These are phyloP conservation scores for Clonostachys rhizophaga DNA, from an alignment of 2,329 filamentous ascomycete genomes.

Conservation along the genomic window DNA sequence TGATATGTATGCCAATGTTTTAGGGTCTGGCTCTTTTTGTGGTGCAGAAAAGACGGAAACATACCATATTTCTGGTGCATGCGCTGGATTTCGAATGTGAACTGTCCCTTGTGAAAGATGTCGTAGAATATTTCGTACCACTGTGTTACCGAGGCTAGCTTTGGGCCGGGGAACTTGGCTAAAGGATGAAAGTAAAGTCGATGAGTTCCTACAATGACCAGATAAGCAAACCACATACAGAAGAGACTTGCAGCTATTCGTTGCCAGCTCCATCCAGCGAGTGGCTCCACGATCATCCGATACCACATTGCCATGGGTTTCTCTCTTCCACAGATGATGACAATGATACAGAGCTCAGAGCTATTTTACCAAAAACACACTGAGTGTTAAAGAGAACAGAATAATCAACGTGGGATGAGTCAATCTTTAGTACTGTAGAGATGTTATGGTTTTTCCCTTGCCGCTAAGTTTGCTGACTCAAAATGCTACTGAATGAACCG, in stretches of 20 bases:
- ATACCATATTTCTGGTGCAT: conserved; percentile 4
- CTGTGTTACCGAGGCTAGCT: conserved; percentile 3
- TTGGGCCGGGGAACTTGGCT: conserved; percentile 6
- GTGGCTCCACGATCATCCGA: too few relatives aligned
- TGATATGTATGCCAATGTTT: too few relatives aligned
- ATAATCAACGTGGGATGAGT: too few relatives aligned
- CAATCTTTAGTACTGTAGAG: too few relatives aligned
- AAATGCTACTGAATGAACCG: too few relatives aligned
- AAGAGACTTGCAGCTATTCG: not conserved
- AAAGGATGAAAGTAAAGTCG: conserved; percentile 5
- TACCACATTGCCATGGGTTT: too few relatives aligned
- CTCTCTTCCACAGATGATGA: too few relatives aligned
- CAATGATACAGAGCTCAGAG: too few relatives aligned
- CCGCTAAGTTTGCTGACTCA: too few relatives aligned
- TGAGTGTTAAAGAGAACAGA: too few relatives aligned
- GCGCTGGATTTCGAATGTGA: conserved; percentile 1
- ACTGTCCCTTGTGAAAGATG: not conserved
- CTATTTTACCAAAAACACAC: too few relatives aligned
- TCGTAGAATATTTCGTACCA: conserved; percentile 4
- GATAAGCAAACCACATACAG: not conserved
- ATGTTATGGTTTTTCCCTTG: too few relatives aligned
- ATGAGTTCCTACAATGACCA: conserved; percentile 3
- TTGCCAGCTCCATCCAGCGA: not conserved
- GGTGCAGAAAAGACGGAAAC: not conserved
- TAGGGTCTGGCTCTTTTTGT: not conserved